Evolutionary conservation across 2,329 filamentous ascomycete genomes (phyloP), one percentile per base, ranked within the genome.

Genomic region (Dothideomycetidae sp.): DNA sequence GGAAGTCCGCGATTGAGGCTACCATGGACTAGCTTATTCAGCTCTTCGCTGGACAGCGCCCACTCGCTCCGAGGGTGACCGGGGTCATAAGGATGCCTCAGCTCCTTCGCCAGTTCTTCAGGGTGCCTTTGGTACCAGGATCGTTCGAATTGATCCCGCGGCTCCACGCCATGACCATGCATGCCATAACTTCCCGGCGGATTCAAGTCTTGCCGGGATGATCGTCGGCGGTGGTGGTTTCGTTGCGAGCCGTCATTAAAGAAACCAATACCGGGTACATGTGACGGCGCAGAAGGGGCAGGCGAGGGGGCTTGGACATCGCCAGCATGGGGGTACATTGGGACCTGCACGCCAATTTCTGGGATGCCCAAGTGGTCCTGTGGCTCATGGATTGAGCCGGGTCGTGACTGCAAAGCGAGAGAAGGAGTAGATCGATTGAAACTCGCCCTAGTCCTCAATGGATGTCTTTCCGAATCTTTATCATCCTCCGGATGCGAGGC

Each of bases 241-340:
- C 86, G 81, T 10, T 43, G 57, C 54, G 54, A 67, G 53, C 64
- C 65, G 45, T 73, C 67, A 40, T 66, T 66, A 52, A 66, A 67
- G 52, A 68, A 71, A 21, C 67, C 67, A 50, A 70, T 58, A 28
- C 64, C 64, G 23, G 60, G 49, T 29, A 55, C 44, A 40, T 53
- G 62, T 33, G 56, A 51, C 36, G 57, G 48, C 11, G 53, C 51
- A 42, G 59, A 63, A 5, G 77, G 78, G 2, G 75, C 72, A 1
- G 86, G 85, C 2, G 86, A 90, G 2, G 90, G 90, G 10, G 90
- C 90, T 62, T 98, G 90, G 7, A 96, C 90, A 55, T 96, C 88
- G 44, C 90, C 90, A 30, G 90, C 82, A 55, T 90, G 75, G 37
- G 78, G 81, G 54, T 90, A 80, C 82, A 98, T 90, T 34, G 90